Base-by-base conservation (phyloP, 139 green algal genomes). In the Yamagishiella unicocca region DNA sequence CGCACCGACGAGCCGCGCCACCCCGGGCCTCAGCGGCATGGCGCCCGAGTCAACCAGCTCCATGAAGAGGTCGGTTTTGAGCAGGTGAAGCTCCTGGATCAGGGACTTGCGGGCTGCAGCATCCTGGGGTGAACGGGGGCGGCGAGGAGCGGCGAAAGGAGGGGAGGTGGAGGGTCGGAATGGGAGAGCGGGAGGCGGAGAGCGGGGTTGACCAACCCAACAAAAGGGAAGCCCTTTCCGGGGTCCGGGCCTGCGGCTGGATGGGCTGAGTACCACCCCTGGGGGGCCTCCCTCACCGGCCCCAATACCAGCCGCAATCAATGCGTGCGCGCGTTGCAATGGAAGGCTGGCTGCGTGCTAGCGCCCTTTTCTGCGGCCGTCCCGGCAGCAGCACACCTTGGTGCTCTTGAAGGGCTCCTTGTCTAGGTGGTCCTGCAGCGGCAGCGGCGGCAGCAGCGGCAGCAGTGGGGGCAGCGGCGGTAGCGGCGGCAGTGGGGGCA, bases 11-110 rank as follows among this genome's bases (percentile, higher is more conserved):
- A 99, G 95, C n/a, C 96, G 88, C 75, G 88, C 85, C 4, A 99
- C 96, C 7, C 98, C 98, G 21, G 98, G 97, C 38, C 98, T 85
- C 77, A 99, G 91, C 0, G 98, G 97, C 93, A 99, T 95, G 19
- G 83, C 78, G 17, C 96, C 96, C 0, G 84, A 87, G 82, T 99
- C 95, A 0, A 99, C 94, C 54, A 99, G 82, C 50, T 98, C 54
- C 95, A 99, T 98, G 92, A 99, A 99, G 19, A 99, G 91, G 66
- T 98, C 94, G 8, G 97, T 99, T 90, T 99, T 99, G 27, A 97
- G 92, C 80, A 93, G 80, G 92, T 99, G 98, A 71, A 99, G 92
- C 66, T 97, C 95, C 70, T 96, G 95, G 2, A 99, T 76, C 42
- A 92, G 82, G 64, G 84, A 33, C 81, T 96, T 91, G 24, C 93